A percentile compares a stretch with the other conserved stretches of the same genome.
Evolutionary conservation across 1,139 yeast genomes (phyloP).

Genomic region (Candida albicans): DNA sequence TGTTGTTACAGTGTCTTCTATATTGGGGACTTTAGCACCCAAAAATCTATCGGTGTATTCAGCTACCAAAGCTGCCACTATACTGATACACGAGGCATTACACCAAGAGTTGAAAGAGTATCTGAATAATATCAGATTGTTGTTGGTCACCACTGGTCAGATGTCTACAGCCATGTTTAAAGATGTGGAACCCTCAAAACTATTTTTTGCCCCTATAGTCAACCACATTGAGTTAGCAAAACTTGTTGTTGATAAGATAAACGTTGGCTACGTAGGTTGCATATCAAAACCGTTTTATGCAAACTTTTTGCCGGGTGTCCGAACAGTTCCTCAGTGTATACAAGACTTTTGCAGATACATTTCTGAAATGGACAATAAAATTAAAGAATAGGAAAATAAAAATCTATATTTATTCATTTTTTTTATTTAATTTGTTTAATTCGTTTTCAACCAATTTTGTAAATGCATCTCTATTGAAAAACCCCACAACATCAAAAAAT

Average conservation of each 20-base stretch:
- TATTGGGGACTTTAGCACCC: conserved; percentile 73
- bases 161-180: conserved; percentile 60
- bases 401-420: conserved; percentile 11
- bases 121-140: conserved; percentile 33
- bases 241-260: conserved; percentile 40
- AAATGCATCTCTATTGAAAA: conserved; percentile 42
- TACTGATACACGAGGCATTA: conserved; percentile 60
- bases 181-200: conserved; percentile 58
- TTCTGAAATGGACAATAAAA: conserved; percentile 53
- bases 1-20: conserved; percentile 65
- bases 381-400: conserved; percentile 13
- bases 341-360: conserved; percentile 49
- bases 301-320: conserved; percentile 52
- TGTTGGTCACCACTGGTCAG: conserved; percentile 69
- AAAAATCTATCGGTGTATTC: conserved; percentile 63
- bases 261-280: conserved; percentile 52
- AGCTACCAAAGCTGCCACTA: conserved; percentile 63
- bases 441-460: conserved; percentile 29
- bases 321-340: conserved; percentile 51
- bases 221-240: conserved; percentile 43
- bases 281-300: conserved; percentile 62
- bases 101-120: conserved; percentile 43
- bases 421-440: conserved; percentile 24
- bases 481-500: conserved; percentile 50
- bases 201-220: conserved; percentile 66